Percentiles rank a stretch among this genome's conserved stretches.
These are phyloP conservation scores for Lipomyces chichibuensis DNA, from an alignment of 805 yeast species.

Conservation along the genomic window DNA sequence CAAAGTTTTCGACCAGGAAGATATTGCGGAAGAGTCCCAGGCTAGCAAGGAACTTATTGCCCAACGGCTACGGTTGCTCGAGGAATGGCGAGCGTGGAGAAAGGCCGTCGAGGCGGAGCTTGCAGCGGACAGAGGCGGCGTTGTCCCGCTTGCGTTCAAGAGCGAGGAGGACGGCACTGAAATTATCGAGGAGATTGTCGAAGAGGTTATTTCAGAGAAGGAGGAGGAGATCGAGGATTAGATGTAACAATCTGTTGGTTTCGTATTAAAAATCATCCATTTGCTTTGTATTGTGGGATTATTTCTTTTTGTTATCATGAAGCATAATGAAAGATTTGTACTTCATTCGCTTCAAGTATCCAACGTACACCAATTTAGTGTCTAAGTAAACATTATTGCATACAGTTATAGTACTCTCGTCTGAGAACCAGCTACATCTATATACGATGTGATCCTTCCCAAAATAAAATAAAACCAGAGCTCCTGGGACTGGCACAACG, in stretches of 20 bases:
- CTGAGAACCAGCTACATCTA: background rate
- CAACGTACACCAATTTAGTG: background rate
- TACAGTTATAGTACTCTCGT: background rate
- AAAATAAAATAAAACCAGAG: background rate
- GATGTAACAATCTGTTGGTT: background rate
- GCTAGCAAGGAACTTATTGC: constrained; percentile 88
- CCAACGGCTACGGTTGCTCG: constrained; percentile 76
- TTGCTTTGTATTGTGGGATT: background rate
- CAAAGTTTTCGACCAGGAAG: constrained; percentile 91
- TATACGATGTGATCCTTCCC: background rate
- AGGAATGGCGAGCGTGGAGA: constrained; percentile 87
- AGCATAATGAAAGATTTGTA: background rate
- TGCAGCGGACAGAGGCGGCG: constrained; percentile 51
- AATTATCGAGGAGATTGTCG: constrained; percentile 76
- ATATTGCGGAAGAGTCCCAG: constrained; percentile 93
- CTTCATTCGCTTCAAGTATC: background rate
- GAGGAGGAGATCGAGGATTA: constrained; percentile 45
- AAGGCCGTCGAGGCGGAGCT: constrained; percentile 53
- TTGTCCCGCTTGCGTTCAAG: constrained; percentile 41
- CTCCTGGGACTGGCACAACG: background rate
- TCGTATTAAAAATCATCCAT: background rate
- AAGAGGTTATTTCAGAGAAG: constrained; percentile 55
- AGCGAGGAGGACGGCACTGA: constrained; percentile 53
- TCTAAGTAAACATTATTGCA: background rate
- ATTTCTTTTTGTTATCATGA: background rate